These are phyloP conservation scores for Tetraselmis striata DNA, from an alignment of 139 green algal species.

Conservation along the genomic window DNA sequence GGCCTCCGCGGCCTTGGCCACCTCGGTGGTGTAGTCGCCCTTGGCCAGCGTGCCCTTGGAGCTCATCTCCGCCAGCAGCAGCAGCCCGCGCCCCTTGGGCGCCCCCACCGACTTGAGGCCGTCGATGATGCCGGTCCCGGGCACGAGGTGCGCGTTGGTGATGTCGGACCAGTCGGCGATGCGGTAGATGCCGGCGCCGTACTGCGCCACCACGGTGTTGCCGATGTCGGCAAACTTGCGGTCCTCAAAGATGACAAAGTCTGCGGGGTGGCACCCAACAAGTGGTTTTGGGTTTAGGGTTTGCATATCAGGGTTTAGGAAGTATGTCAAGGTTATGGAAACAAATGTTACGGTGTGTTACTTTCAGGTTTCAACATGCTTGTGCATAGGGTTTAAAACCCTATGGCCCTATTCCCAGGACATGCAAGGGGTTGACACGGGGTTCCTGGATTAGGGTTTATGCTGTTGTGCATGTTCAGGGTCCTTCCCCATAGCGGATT, in stretches of 20 bases:
- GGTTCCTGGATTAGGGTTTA: no score
- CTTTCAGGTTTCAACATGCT: no score
- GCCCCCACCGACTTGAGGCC: slow-evolving; percentile 80
- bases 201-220: slow-evolving; percentile 95
- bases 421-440: no score
- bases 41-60: slow-evolving; percentile 83
- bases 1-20: slow-evolving; percentile 65
- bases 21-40: slow-evolving; percentile 83
- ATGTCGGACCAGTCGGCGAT: slow-evolving; percentile 97
- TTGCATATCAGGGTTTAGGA: no score
- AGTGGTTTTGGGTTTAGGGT: no score
- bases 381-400: no score
- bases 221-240: slow-evolving; percentile 99
- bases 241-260: slow-evolving; percentile 99
- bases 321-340: no score
- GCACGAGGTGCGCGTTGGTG: slow-evolving; percentile 94
- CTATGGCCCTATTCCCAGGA: no score
- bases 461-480: no score
- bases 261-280: slow-evolving; percentile 26
- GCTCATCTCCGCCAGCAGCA: slow-evolving; percentile 87
- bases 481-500: no score
- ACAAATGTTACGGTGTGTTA: no score
- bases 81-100: slow-evolving; percentile 39
- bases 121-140: slow-evolving; percentile 93
- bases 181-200: slow-evolving; percentile 72